Base-by-base conservation (phyloP, 2,329 filamentous ascomycete genomes). In the Colletotrichum scovillei region DNA sequence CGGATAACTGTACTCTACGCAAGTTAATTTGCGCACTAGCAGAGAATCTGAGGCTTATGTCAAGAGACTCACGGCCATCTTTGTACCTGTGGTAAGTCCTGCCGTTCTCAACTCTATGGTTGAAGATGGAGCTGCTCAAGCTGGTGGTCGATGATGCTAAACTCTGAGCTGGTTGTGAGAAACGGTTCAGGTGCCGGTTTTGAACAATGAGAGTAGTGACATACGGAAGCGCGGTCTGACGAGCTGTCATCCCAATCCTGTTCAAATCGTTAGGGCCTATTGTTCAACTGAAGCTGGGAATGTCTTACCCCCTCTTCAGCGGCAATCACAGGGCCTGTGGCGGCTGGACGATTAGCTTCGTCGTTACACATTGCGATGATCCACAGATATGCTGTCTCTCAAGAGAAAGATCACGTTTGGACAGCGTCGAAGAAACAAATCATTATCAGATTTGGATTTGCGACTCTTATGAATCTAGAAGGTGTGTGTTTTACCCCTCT, bases 31-130 rank as follows among this genome's bases (percentile, higher is more conserved):
- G 1, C 14, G 4, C 9, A 22, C 14, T 35, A 35, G 32, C 32
- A n/a, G 8, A 12, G 22, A 3, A 19, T 16, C 19, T 60, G 16
- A 9, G 60, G 30, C 12, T 8, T 6, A 12, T 42, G 1, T 5
- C 16, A 1, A 22, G 19, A 19, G 12, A 24, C 35, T 57, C 14
- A 72, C 69, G 63, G 32, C 69, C 64, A 22, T 72, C 69, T 26
- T 63, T 63, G 24, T 72, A 83, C 2, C 78, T 76, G 60, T 84
- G 81, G 42, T 84, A 84, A 1, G 80, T 83, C 16, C 83, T 75
- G 3, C 82, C 81, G 65, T 84, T 82, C 63, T 84, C 83, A 16
- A 38, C 1, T 6, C 82, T 80, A 74, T 80, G 80, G 80, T 78
- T 74, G 46, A 79, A 67, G 52, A 85, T 82, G 3, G 69, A 72